Conservation (phyloP, 192 early-diverging fungal species). For the Umbelopsis sp. region DNA sequence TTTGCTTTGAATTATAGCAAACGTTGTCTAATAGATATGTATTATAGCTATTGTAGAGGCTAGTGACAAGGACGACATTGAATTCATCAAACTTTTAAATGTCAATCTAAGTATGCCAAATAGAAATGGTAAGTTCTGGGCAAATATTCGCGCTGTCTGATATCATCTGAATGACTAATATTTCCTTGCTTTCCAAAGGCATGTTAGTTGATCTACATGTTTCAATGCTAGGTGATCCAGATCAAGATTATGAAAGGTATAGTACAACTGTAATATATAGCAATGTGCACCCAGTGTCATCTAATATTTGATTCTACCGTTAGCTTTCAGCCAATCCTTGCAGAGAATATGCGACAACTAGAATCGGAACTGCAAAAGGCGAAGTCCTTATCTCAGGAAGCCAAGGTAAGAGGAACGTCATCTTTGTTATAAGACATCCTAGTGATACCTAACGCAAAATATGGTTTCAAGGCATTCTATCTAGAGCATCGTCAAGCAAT, state of each 20-base stretch:
- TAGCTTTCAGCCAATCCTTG: neutral
- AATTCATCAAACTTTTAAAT: constrained; percentile 30
- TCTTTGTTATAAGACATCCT: too few relatives aligned
- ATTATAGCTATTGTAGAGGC: constrained; percentile 17
- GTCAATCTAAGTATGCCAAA: neutral
- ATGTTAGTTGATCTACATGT: constrained; percentile 31
- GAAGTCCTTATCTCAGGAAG: neutral
- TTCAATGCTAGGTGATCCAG: constrained; percentile 17
- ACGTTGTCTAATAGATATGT: neutral
- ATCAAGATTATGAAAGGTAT: constrained; percentile 18
- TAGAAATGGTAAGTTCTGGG: constrained; percentile 4
- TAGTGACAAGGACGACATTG: constrained; percentile 18
- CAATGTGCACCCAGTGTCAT: neutral
- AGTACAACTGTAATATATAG: neutral
- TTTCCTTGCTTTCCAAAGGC: neutral
- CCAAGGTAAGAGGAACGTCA: neutral
- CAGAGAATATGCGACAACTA: neutral
- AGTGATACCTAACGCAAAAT: neutral
- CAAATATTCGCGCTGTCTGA: too few relatives aligned
- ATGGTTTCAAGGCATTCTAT: neutral
- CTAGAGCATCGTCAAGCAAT: neutral
- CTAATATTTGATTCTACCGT: neutral
- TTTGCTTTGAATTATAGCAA: too few relatives aligned
- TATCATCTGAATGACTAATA: too few relatives aligned
- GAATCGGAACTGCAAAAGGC: neutral